These are phyloP conservation scores for Ilex aquifolium DNA, from an alignment of 257 asterid species.

Conservation along the genomic window DNA sequence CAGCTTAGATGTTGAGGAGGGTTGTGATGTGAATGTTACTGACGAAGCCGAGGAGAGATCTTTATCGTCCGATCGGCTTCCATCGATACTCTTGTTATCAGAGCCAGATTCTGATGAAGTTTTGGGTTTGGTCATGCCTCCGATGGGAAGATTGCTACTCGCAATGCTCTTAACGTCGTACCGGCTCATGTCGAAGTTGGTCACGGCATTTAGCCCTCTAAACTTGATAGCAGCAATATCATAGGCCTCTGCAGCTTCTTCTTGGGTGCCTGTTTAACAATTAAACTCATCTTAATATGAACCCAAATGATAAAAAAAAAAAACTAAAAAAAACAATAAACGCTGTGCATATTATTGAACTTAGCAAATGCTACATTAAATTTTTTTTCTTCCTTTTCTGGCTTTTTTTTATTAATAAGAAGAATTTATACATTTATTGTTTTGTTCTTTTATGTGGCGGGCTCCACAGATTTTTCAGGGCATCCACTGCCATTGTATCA, in stretches of 20 bases:
- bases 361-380: too few relatives aligned
- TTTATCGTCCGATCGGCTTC: constrained; percentile 15
- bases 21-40: constrained; percentile 14
- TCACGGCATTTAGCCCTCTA: constrained; percentile 73
- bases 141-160: constrained; percentile 58
- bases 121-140: constrained; percentile 41
- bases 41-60: constrained; percentile 29
- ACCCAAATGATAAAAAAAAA: not conserved
- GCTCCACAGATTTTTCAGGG: constrained; percentile 10
- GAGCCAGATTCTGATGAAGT: constrained; percentile 32
- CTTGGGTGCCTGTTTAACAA: constrained; percentile 53
- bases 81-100: constrained; percentile 25
- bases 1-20: constrained; percentile 16
- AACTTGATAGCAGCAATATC: constrained; percentile 85
- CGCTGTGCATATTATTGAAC: too few relatives aligned
- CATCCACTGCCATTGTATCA: constrained; percentile 40
- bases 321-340: not conserved
- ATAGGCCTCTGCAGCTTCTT: constrained; percentile 86
- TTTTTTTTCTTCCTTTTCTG: not conserved
- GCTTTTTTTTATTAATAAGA: not conserved
- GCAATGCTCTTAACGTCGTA: constrained; percentile 75
- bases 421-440: not conserved
- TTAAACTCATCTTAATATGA: too few relatives aligned
- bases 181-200: constrained; percentile 73
- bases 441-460: constrained; percentile 7